Conservation (phyloP, 208 protist genomes). For the Leishmania martiniquensis region DNA sequence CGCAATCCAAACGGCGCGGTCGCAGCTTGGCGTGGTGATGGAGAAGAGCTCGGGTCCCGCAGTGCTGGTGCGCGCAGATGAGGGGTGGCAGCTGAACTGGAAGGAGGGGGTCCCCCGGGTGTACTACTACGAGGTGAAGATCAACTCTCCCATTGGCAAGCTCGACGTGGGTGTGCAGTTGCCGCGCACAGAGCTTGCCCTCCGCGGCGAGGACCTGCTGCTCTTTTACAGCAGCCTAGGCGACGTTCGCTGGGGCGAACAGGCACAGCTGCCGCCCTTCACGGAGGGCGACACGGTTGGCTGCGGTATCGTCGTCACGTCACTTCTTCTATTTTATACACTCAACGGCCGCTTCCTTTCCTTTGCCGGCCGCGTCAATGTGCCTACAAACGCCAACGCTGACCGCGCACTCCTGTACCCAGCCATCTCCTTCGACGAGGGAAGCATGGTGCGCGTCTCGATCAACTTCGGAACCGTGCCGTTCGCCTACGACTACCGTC, state of each 20-base stretch:
- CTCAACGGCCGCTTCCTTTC: constrained; percentile 84
- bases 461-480: constrained; percentile 86
- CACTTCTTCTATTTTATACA: constrained; percentile 81
- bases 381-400: constrained; percentile 29
- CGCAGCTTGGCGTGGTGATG: constrained; percentile 64
- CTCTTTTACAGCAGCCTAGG: constrained; percentile 78
- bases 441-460: constrained; percentile 43
- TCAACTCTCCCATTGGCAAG: constrained; percentile 44
- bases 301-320: constrained; percentile 78
- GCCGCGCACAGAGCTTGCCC: constrained; percentile 21
- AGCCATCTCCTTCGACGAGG: constrained; percentile 66
- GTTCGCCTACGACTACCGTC: constrained; percentile 84
- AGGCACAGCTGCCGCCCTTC: constrained; percentile 56
- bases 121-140: constrained; percentile 89
- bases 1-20: constrained; percentile 58
- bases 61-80: constrained; percentile 79
- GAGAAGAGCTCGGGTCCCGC: constrained; percentile 58
- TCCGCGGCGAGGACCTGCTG: constrained; percentile 39
- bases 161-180: constrained; percentile 47
- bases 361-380: constrained; percentile 52
- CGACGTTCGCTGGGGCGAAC: constrained; percentile 41
- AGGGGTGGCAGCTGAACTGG: constrained; percentile 80
- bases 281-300: constrained; percentile 77
- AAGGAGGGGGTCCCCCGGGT: constrained; percentile 74
- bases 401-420: constrained; percentile 59